Evolutionary conservation across 306 rosid species (phyloP).

Genomic region (Sicyos edulis): DNA sequence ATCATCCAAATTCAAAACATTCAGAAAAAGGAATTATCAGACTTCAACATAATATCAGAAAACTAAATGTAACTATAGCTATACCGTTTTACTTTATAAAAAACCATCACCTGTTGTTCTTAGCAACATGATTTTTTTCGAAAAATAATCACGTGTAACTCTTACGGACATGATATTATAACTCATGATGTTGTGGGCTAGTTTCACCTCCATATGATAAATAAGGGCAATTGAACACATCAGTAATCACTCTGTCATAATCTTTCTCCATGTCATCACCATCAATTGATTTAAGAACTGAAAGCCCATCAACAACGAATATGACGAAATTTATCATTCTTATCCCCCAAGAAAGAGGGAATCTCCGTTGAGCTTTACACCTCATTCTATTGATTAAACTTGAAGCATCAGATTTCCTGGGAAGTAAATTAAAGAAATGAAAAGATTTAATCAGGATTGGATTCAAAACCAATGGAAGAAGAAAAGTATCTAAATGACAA

Average conservation of each 20-base stretch:
- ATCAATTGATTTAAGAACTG: conserved; percentile 53
- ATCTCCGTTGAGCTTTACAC: conserved; percentile 37
- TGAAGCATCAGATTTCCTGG: conserved; percentile 51
- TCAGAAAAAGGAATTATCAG: not conserved
- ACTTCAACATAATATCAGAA: not conserved
- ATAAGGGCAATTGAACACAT: conserved; percentile 56
- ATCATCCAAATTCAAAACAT: conserved; percentile 5
- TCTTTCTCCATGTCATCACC: conserved; percentile 28
- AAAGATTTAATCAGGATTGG: conserved; percentile 16
- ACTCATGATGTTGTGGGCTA: not conserved
- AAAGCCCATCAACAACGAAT: conserved; percentile 57
- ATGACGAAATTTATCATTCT: conserved; percentile 64
- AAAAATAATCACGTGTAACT: no score
- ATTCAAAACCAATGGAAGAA: conserved; percentile 16
- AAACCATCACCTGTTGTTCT: not conserved
- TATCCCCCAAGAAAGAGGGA: conserved; percentile 32
- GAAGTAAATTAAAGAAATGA: conserved; percentile 31
- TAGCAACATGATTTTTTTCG: not conserved
- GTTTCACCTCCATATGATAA: conserved; percentile 62
- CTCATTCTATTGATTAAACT: conserved; percentile 40
- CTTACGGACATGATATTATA: not conserved
- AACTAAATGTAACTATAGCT: not conserved
- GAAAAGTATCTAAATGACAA: conserved; percentile 18
- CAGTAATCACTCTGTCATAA: conserved; percentile 36
- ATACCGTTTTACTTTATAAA: not conserved